These are phyloP conservation scores for Coelastrella sp. DNA, from an alignment of 139 green algal species.

Conservation along the genomic window DNA sequence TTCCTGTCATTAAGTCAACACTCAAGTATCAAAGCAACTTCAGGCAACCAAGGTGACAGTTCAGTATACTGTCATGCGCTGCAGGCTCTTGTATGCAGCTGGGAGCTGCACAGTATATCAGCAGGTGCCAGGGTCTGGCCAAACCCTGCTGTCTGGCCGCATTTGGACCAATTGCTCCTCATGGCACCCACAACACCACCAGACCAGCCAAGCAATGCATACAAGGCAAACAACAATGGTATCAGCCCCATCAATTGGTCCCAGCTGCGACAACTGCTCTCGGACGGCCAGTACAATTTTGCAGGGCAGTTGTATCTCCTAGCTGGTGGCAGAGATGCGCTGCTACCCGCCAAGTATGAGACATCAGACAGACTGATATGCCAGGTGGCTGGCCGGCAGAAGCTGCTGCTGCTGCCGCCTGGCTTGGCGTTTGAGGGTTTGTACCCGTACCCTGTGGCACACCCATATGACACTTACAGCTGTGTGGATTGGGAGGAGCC, in stretches of 20 bases:
- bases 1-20: too few species aligned
- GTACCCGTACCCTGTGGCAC: slow-evolving; percentile 82
- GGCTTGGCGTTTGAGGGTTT: slow-evolving; percentile 65
- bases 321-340: slow-evolving; percentile 48
- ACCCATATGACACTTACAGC: slow-evolving; percentile 84
- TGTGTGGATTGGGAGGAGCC: slow-evolving; percentile 78
- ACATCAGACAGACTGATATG: slow-evolving; percentile 39
- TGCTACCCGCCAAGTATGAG: slow-evolving; percentile 71
- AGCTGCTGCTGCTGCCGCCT: slow-evolving; percentile 76
- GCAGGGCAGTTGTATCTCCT: slow-evolving; percentile 56
- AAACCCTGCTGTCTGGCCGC: neutral
- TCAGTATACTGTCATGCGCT: neutral
- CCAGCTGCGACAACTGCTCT: slow-evolving; percentile 31
- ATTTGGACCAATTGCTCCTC: slow-evolving; percentile 21
- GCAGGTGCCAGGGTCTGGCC: neutral
- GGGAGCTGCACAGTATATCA: neutral
- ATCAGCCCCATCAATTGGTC: slow-evolving; percentile 43
- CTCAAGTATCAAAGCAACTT: neutral
- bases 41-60: neutral
- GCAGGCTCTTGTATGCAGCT: slow-evolving; percentile 12
- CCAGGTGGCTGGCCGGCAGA: slow-evolving; percentile 71
- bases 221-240: neutral
- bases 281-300: neutral
- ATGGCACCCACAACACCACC: neutral
- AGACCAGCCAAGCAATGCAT: neutral